Evolutionary conservation across 2,329 filamentous ascomycete species (phyloP), one percentile per base, ranked within the genome.

Genomic region (Torrubiellomyces zombiae): DNA sequence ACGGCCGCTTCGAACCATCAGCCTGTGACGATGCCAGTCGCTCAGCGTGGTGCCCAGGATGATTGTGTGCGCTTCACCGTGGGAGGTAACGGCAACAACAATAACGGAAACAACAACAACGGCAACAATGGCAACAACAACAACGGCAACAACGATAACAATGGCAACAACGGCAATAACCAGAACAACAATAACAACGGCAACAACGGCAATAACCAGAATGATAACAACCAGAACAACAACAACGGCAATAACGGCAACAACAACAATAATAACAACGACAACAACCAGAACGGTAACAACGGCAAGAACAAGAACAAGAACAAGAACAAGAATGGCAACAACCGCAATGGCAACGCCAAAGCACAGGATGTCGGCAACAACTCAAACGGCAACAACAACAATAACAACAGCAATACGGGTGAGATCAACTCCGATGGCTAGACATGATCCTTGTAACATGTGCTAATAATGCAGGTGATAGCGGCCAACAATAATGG

Each of bases 1-100:
- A 57, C 60, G 15, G 50, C 60, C 31, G 51, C 71, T n/a, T 53
- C 66, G 36, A 76, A 75, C 55, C 71, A 76, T 41, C 68, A 75
- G 51, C 67, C 67, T 28, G 66, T 73, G 7, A 42, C 72, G 27
- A 74, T 74, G 68, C 67, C 69, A 25, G 62, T 75, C 26, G 70
- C 71, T 28, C 70, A 75, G 50, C 65, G 71, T 45, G 71, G 71
- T 47, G 56, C 65, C 22, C 69, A 75, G 43, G 71, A 76, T 38
- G 70, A 75, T 42, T 75, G 70, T 43, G 51, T 60, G 25, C 66
- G 66, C 39, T 67, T 74, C 40, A 64, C 57, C 21, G 66, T 70
- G n/a, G 45, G 38, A 17, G 43, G 40, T 20, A 33, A 37, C 20
- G 27, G 30, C 20, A 23, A 19, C 9, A 20, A 24, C 14, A 33